Evolutionary conservation across 805 yeast genomes (phyloP).

Genomic region (Candida germanica): DNA sequence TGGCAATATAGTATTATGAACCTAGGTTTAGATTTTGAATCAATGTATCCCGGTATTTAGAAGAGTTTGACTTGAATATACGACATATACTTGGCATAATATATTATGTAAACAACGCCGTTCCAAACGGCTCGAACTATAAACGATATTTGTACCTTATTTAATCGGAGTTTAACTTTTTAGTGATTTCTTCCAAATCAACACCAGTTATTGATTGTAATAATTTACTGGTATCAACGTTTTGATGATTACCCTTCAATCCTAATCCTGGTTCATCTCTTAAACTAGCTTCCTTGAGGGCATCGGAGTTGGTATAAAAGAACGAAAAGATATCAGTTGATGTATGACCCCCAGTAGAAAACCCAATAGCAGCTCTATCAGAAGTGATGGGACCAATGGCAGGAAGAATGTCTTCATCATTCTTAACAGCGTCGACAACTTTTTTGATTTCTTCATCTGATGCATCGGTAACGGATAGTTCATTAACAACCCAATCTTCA

Average conservation of each 20-base stretch:
- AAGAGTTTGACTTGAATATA: too few relatives aligned
- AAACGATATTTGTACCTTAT: too few relatives aligned
- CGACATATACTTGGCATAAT: too few relatives aligned
- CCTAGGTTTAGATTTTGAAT: too few relatives aligned
- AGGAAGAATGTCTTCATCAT: slow-evolving; percentile 47
- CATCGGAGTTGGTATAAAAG: slow-evolving; percentile 10
- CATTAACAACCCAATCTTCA: slow-evolving; percentile 6
- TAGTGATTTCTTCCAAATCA: slow-evolving; percentile 30
- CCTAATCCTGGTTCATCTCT: slow-evolving; percentile 24
- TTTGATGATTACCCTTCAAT: slow-evolving; percentile 77
- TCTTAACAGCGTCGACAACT: slow-evolving; percentile 33
- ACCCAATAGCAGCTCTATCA: slow-evolving; percentile 10
- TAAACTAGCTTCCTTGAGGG: slow-evolving; percentile 34
- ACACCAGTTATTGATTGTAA: slow-evolving; percentile 50
- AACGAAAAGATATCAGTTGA: slow-evolving; percentile 5
- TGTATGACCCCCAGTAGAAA: slow-evolving; percentile 10
- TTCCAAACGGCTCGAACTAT: too few relatives aligned
- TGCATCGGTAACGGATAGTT: slow-evolving; percentile 8
- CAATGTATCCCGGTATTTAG: too few relatives aligned
- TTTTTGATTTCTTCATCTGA: slow-evolving; percentile 8
- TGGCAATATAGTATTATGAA: too few relatives aligned
- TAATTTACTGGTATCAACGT: slow-evolving; percentile 71
- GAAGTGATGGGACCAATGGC: slow-evolving; percentile 52
- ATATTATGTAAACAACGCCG: too few relatives aligned
- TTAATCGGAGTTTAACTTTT: slow-evolving; percentile 5